Evolutionary conservation across 108 stramenopile species (phyloP).

Genomic region (Cyclotella sp.): DNA sequence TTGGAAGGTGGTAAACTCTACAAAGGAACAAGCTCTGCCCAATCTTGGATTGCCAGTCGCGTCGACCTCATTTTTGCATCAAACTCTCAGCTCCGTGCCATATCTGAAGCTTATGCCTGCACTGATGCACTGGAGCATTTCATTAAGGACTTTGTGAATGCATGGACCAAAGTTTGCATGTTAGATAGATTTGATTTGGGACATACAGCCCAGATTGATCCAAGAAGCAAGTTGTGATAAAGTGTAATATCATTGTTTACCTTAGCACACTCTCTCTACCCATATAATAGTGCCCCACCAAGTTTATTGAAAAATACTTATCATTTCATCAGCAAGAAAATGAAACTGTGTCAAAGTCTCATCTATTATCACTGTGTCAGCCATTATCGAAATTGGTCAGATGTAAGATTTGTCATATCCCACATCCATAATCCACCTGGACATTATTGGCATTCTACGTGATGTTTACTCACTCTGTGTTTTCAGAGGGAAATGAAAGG

Average conservation of each 20-base stretch:
- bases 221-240: constrained; percentile 11
- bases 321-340: too few relatives aligned
- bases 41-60: constrained; percentile 60
- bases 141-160: constrained; percentile 62
- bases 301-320: too few relatives aligned
- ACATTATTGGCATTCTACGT: too few relatives aligned
- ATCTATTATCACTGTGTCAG: too few relatives aligned
- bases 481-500: too few relatives aligned
- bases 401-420: too few relatives aligned
- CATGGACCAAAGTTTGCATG: constrained; percentile 75
- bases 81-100: constrained; percentile 69
- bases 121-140: constrained; percentile 59
- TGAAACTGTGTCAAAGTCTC: too few relatives aligned
- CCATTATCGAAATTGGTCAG: too few relatives aligned
- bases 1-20: constrained; percentile 46
- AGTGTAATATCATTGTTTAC: neutral
- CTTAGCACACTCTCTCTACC: neutral
- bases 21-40: constrained; percentile 52
- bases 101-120: constrained; percentile 64
- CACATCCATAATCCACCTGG: too few relatives aligned
- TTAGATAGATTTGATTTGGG: constrained; percentile 77
- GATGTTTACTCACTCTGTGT: too few relatives aligned
- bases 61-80: constrained; percentile 74
- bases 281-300: too few relatives aligned
- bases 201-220: neutral